Conservation (phyloP, 176 grass and related monocot genomes). For the Carex kokanica region DNA sequence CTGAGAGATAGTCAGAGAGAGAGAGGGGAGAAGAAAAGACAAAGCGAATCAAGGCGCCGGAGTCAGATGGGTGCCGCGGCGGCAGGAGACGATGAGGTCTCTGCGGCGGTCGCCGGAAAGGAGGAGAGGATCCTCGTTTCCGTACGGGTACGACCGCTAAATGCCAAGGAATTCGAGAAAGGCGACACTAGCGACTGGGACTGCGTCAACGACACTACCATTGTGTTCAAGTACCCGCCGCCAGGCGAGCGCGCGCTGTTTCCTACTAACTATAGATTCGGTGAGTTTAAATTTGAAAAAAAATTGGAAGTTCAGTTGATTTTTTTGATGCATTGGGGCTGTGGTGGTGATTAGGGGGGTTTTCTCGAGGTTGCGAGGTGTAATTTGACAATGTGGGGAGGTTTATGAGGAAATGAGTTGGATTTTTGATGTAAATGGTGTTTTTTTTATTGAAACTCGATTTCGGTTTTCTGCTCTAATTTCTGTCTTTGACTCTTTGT, state of each 20-base stretch:
- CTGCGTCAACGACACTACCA: conserved; percentile 50
- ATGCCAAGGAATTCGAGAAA: conserved; percentile 59
- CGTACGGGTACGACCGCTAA: conserved; percentile 70
- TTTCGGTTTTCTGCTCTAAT: neutral
- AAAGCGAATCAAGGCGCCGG: neutral
- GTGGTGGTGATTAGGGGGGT: neutral
- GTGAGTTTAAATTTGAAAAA: conserved; percentile 38
- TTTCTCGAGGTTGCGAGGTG: neutral
- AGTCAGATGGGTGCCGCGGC: conserved; percentile 31
- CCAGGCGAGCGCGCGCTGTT: conserved; percentile 60
- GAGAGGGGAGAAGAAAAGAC: neutral
- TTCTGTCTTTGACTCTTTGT: neutral
- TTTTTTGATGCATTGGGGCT: neutral
- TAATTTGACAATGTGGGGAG: conserved; percentile 21
- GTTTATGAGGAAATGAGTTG: conserved; percentile 7
- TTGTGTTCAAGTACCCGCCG: conserved; percentile 58
- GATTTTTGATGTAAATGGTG: neutral
- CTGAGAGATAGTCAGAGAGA: neutral
- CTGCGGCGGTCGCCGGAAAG: conserved; percentile 18
- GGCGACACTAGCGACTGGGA: conserved; percentile 67
- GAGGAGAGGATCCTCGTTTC: conserved; percentile 80
- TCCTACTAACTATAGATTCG: conserved; percentile 59
- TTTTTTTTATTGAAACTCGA: neutral
- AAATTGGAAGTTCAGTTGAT: neutral
- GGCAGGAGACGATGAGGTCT: conserved; percentile 35